These are phyloP conservation scores for Catharanthus roseus DNA, from an alignment of 257 asterid genomes.

Conservation along the genomic window DNA sequence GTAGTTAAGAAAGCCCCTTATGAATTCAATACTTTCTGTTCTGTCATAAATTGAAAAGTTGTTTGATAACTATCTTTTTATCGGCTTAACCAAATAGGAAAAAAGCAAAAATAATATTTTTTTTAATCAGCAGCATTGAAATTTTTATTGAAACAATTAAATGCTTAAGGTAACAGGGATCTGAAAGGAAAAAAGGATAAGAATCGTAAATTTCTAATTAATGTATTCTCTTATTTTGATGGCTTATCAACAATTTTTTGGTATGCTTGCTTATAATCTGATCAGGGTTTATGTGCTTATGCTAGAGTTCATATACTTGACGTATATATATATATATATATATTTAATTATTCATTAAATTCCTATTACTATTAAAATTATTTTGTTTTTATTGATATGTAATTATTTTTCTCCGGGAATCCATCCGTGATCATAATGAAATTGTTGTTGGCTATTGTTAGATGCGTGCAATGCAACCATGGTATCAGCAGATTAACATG, in stretches of 20 bases:
- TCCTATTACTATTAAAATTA: not conserved
- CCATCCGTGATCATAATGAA: not conserved
- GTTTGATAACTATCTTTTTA: no score
- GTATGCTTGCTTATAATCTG: not conserved
- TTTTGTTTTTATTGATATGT: not conserved
- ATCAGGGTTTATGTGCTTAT: not conserved
- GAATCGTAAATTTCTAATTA: not conserved
- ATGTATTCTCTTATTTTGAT: not conserved
- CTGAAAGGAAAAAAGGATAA: not conserved
- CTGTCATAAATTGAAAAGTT: no score
- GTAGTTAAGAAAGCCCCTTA: not conserved
- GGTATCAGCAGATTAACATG: not conserved
- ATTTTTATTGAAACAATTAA: not conserved
- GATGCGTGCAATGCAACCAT: not conserved
- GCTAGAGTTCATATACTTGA: not conserved
- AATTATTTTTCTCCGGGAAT: not conserved
- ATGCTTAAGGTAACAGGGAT: not conserved
- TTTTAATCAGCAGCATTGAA: not conserved
- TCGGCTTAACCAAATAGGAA: not conserved
- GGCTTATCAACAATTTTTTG: not conserved
- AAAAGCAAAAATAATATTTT: no score
- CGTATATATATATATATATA: no score
- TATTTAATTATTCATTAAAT: no score
- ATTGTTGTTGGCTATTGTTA: not conserved
- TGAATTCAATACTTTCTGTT: not conserved